Evolutionary conservation across 768 basidiomycete species (phyloP).

Genomic region (Favolaschia claudopus): DNA sequence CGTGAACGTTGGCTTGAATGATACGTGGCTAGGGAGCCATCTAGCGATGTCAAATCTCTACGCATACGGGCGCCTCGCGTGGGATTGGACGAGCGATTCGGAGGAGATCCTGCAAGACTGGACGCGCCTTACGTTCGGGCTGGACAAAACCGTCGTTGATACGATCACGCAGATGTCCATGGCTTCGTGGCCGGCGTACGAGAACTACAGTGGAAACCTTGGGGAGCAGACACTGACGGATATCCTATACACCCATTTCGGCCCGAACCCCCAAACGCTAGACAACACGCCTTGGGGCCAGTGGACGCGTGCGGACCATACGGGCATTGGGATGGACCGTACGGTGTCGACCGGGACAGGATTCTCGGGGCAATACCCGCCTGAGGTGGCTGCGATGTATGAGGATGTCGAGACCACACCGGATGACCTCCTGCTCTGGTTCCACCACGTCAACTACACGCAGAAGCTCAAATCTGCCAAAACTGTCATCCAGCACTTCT

Average conservation of each 20-base stretch:
- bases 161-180: slow-evolving; percentile 25
- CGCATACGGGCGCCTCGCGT: slow-evolving; percentile 25
- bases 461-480: slow-evolving; percentile 23
- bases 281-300: slow-evolving; percentile 25
- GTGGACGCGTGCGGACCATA: slow-evolving; percentile 25
- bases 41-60: slow-evolving; percentile 28
- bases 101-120: slow-evolving; percentile 25
- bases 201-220: slow-evolving; percentile 26
- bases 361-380: slow-evolving; percentile 26
- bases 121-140: slow-evolving; percentile 26
- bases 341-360: slow-evolving; percentile 27
- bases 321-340: slow-evolving; percentile 25
- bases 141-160: slow-evolving; percentile 19
- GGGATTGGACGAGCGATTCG: slow-evolving; percentile 24
- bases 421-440: slow-evolving; percentile 23
- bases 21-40: slow-evolving; percentile 26
- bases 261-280: slow-evolving; percentile 23
- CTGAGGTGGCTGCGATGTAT: slow-evolving; percentile 22
- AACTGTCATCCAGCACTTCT: slow-evolving; percentile 29
- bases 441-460: slow-evolving; percentile 27
- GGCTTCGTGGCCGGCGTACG: slow-evolving; percentile 26
- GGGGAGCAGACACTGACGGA: slow-evolving; percentile 26
- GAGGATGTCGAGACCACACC: slow-evolving; percentile 21
- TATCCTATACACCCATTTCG: slow-evolving; percentile 27
- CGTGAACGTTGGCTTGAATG: slow-evolving; percentile 23